phyloP scores from a whole-genome alignment of 208 protist genomes.

The Wallacemonas collosoma region DNA sequence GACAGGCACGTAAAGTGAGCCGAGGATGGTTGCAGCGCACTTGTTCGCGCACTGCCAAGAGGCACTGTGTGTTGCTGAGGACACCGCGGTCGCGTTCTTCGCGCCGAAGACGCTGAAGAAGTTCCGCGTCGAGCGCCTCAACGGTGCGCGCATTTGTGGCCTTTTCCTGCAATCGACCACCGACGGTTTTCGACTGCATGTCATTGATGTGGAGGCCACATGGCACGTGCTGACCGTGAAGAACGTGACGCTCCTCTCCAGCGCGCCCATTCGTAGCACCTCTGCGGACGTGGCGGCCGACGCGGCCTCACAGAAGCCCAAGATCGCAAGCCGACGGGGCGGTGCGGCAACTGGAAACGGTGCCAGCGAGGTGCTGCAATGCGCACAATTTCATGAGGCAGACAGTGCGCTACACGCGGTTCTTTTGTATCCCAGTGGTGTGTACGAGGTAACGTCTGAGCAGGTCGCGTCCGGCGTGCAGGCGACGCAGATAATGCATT shows the following conservation, averaged over 20 bases:
- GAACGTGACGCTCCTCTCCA: conserved; percentile 37
- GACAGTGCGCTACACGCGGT: conserved; percentile 61
- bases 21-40: conserved; percentile 35
- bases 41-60: conserved; percentile 74
- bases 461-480: not conserved
- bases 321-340: conserved; percentile 14
- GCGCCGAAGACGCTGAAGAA: conserved; percentile 79
- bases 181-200: conserved; percentile 50
- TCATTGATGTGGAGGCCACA: conserved; percentile 73
- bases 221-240: conserved; percentile 65
- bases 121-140: conserved; percentile 83
- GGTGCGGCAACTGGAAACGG: not conserved
- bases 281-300: not conserved
- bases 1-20: not conserved
- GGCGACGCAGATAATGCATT: conserved; percentile 42
- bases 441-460: conserved; percentile 54
- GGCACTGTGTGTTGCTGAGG: conserved; percentile 81
- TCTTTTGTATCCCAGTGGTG: conserved; percentile 46
- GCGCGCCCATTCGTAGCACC: conserved; percentile 30
- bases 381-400: conserved; percentile 48
- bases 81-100: conserved; percentile 79
- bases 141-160: conserved; percentile 64
- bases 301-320: conserved; percentile 19
- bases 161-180: conserved; percentile 38
- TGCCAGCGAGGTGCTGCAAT: not conserved